phyloP scores from a whole-genome alignment of 352 stramenopile genomes.

The Hyaloperonospora brassicae region DNA sequence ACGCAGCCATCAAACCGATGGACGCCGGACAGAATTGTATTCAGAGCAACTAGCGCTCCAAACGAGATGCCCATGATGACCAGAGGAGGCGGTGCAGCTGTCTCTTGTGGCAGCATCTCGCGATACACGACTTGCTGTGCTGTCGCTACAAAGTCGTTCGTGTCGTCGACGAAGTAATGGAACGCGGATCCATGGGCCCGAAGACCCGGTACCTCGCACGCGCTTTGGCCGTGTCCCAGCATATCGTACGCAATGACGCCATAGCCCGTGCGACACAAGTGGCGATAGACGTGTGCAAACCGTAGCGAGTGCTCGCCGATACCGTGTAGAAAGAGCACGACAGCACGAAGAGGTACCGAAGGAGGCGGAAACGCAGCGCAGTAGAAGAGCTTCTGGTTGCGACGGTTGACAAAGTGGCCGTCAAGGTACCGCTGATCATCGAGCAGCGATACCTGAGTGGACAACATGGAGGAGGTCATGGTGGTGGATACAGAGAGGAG shows the following conservation, averaged over 20 bases:
- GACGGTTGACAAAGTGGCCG: conserved; percentile 37
- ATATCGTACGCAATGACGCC: conserved; percentile 62
- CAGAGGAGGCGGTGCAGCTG: conserved; percentile 22
- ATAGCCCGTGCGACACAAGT: conserved; percentile 36
- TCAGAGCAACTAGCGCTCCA: conserved; percentile 48
- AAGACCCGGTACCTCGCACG: conserved; percentile 28
- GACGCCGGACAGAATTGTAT: conserved; percentile 40
- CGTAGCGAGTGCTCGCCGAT: conserved; percentile 55
- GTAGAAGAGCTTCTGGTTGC: conserved; percentile 51
- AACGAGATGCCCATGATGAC: conserved; percentile 66
- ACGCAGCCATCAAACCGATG: conserved; percentile 44
- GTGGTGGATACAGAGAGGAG: background rate
- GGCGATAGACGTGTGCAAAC: conserved; percentile 51
- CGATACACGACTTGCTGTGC: conserved; percentile 33
- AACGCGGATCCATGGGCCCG: conserved; percentile 48
- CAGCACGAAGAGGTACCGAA: conserved; percentile 26
- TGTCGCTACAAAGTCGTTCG: conserved; percentile 44
- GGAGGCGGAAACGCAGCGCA: conserved; percentile 35
- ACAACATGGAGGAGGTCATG: background rate
- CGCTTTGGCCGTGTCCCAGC: conserved; percentile 46
- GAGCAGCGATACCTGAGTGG: conserved; percentile 10
- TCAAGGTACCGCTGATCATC: conserved; percentile 28
- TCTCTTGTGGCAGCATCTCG: conserved; percentile 24
- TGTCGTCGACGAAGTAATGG: conserved; percentile 60
- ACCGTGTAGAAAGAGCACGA: conserved; percentile 58